Evolutionary conservation across 345 rosid species (phyloP).

Genomic region (Brassica rapa): DNA sequence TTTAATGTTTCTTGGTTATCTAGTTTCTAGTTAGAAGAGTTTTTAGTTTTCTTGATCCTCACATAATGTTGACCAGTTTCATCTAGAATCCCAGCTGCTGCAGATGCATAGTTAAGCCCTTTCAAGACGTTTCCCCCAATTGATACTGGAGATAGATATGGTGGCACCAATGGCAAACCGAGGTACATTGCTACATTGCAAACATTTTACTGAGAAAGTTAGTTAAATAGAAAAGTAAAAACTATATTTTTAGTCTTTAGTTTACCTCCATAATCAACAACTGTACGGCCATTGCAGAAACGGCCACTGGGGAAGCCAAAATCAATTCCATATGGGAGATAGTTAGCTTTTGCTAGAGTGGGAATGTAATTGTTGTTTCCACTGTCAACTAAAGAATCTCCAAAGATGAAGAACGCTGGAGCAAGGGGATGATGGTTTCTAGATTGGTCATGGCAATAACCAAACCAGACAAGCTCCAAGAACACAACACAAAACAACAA

Average conservation of each 20-base stretch:
- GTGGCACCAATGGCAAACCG: constrained; percentile 43
- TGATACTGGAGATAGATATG: constrained; percentile 39
- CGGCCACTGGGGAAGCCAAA: constrained; percentile 45
- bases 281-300: constrained; percentile 47
- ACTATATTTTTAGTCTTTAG: neutral
- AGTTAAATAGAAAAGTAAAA: neutral
- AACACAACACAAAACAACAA: constrained; percentile 22
- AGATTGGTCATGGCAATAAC: constrained; percentile 26
- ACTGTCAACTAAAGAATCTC: constrained; percentile 43
- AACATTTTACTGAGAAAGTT: constrained; percentile 12
- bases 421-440: constrained; percentile 31
- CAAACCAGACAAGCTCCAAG: constrained; percentile 24
- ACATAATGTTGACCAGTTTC: constrained; percentile 43
- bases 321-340: constrained; percentile 50
- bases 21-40: neutral
- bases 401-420: constrained; percentile 47
- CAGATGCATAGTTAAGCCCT: constrained; percentile 49
- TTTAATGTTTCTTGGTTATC: neutral
- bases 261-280: constrained; percentile 41
- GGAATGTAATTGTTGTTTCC: constrained; percentile 50
- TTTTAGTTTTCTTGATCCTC: constrained; percentile 13
- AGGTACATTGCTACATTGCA: constrained; percentile 23
- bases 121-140: constrained; percentile 26
- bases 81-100: constrained; percentile 49
- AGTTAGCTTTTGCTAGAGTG: constrained; percentile 42